A percentile compares a stretch with the other conserved stretches of the same genome.
phyloP scores from a whole-genome alignment of 2,329 filamentous ascomycete genomes.

The Alternaria arborescens region DNA sequence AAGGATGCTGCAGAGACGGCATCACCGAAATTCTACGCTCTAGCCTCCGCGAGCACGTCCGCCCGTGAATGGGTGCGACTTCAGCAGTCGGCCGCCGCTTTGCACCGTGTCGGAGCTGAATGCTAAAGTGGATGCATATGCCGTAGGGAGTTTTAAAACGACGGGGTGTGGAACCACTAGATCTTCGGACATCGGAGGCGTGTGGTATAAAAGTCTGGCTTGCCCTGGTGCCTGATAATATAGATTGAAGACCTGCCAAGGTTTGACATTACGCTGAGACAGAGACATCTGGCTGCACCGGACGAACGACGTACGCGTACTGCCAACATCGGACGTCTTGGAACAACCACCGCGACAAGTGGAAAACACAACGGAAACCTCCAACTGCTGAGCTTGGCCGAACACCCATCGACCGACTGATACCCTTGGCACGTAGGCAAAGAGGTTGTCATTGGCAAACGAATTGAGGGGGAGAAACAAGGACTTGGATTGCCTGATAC shows the following conservation, averaged over 20 bases:
- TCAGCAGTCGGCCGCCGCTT: constrained; percentile 1
- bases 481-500: neutral
- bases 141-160: neutral
- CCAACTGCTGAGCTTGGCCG: neutral
- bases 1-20: constrained; percentile 8
- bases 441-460: neutral
- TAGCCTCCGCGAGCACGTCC: constrained; percentile 5
- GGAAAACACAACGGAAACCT: neutral
- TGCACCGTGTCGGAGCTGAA: constrained; percentile 9
- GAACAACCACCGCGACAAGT: neutral
- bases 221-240: neutral
- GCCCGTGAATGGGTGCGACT: neutral
- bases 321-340: neutral
- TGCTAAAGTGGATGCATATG: constrained; percentile 5
- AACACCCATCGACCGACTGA: neutral
- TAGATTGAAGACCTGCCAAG: neutral
- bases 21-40: constrained; percentile 9
- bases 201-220: neutral
- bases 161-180: neutral
- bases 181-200: neutral
- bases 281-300: neutral
- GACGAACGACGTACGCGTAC: neutral
- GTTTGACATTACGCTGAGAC: neutral
- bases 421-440: neutral
- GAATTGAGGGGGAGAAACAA: neutral